A percentile compares a stretch with the other conserved stretches of the same genome.
Conservation (phyloP, 495 filamentous ascomycete species). For the Xylaria sp. region DNA sequence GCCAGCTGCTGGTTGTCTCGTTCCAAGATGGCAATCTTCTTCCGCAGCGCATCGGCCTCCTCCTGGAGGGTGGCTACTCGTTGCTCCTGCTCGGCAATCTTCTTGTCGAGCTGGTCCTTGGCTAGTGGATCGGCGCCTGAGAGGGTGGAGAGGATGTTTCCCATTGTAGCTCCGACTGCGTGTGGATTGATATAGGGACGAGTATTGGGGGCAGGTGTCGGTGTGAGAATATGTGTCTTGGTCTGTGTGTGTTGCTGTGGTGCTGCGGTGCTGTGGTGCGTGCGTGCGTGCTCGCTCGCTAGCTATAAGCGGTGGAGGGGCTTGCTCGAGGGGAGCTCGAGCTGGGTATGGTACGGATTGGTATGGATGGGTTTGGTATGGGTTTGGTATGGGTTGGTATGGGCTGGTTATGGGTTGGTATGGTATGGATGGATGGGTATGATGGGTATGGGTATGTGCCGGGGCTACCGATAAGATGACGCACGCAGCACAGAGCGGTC, state of each 20-base stretch:
- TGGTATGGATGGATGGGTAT: no score
- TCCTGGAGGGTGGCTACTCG: conserved; percentile 21
- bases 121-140: conserved; percentile 27
- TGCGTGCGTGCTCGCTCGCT: neutral
- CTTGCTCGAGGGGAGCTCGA: neutral
- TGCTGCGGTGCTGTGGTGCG: neutral
- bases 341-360: no score
- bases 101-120: conserved; percentile 28
- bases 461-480: neutral
- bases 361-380: no score
- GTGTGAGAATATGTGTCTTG: neutral
- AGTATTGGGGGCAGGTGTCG: neutral
- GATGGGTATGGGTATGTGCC: neutral
- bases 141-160: conserved; percentile 31
- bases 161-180: conserved; percentile 23
- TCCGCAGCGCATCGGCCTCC: conserved; percentile 25
- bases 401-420: no score
- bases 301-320: neutral
- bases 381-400: no score
- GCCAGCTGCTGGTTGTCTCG: conserved; percentile 14
- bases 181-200: neutral
- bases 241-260: neutral
- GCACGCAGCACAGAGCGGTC: neutral
- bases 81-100: conserved; percentile 23
- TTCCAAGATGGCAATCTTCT: conserved; percentile 24